Evolutionary conservation across 2,329 filamentous ascomycete genomes (phyloP).

Genomic region (Pseudogymnoascus sp.): DNA sequence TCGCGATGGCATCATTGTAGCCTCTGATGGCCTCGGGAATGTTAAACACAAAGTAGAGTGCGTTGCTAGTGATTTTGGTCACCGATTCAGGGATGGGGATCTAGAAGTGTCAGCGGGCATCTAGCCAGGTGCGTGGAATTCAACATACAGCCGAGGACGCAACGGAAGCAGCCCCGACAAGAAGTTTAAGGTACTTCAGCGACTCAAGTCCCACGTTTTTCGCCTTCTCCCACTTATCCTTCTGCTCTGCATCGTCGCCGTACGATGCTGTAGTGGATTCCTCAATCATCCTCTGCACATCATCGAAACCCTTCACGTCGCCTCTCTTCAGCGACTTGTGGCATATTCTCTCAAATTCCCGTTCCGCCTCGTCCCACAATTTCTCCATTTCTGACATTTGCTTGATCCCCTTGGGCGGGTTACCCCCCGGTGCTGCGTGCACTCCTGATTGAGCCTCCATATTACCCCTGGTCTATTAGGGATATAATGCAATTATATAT

Average conservation of each 20-base stretch:
- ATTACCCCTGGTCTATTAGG: not conserved
- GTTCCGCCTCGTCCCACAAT: not conserved
- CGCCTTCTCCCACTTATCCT: constrained; percentile 21
- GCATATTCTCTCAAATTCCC: constrained; percentile 19
- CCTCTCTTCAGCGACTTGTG: constrained; percentile 19
- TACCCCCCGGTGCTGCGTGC: not conserved
- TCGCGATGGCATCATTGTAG: not conserved
- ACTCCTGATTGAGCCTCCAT: not conserved
- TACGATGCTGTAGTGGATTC: constrained; percentile 12
- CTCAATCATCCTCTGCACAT: constrained; percentile 20
- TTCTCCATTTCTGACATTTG: not conserved
- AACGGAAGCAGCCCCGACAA: constrained; percentile 21
- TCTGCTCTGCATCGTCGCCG: constrained; percentile 8
- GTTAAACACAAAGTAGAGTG: not conserved
- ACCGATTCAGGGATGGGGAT: not conserved
- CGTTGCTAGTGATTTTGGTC: not conserved
- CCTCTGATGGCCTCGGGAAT: not conserved
- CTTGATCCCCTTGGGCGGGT: not conserved
- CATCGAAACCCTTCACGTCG: constrained; percentile 20
- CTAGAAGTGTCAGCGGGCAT: not conserved
- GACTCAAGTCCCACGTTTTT: constrained; percentile 21
- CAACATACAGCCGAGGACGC: constrained; percentile 18
- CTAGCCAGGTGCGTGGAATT: not conserved
- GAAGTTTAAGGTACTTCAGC: constrained; percentile 22
- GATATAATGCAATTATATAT: not conserved